A percentile compares a stretch with the other conserved stretches of the same genome.
phyloP scores from a whole-genome alignment of 1,284 basidiomycete genomes.

The Wolfiporia cocos region DNA sequence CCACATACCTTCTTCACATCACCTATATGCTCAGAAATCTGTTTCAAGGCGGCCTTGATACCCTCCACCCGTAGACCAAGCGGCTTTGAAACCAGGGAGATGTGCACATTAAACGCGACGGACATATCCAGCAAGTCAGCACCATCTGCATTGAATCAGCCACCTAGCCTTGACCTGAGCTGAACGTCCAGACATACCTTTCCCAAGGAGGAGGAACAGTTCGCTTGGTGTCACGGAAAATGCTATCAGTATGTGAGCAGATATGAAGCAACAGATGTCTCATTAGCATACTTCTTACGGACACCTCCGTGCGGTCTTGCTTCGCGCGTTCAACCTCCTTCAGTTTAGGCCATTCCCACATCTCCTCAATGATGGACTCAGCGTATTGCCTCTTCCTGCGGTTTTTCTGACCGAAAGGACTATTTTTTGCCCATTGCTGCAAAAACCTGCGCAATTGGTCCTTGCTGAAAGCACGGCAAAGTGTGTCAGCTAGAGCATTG shows the following conservation, averaged over 20 bases:
- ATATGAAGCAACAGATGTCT: not conserved
- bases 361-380: constrained; percentile 51
- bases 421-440: constrained; percentile 36
- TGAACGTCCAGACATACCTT: too few species aligned
- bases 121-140: constrained; percentile 53
- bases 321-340: constrained; percentile 42
- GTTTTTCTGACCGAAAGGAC: constrained; percentile 24
- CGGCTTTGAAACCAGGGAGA: constrained; percentile 50
- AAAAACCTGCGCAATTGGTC: constrained; percentile 54
- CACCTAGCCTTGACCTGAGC: not conserved
- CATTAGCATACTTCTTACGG: constrained; percentile 39
- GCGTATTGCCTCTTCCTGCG: constrained; percentile 43
- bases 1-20: constrained; percentile 44
- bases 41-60: constrained; percentile 38
- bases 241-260: constrained; percentile 29
- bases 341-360: constrained; percentile 65
- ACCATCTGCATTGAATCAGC: constrained; percentile 42
- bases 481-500: constrained; percentile 37
- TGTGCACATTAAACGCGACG: constrained; percentile 50
- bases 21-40: constrained; percentile 37
- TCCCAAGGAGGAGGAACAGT: constrained; percentile 67
- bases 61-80: constrained; percentile 58
- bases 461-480: constrained; percentile 60
- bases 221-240: constrained; percentile 51
- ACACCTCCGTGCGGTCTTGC: constrained; percentile 46